Evolutionary conservation across 176 grass and related monocot genomes (phyloP).

Genomic region (Cenchrus purpureus): DNA sequence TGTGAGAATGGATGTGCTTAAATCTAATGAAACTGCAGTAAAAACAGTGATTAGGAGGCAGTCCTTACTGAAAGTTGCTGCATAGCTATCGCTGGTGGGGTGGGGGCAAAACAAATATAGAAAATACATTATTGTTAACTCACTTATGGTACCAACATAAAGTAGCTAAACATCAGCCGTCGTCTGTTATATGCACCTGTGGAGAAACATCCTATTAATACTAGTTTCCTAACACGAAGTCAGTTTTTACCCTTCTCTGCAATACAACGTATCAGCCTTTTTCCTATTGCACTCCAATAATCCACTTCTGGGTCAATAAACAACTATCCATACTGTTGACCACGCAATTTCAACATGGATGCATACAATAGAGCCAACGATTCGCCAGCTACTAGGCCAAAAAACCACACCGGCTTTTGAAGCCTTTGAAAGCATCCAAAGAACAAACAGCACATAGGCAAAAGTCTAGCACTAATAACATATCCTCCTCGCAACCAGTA

Average conservation of each 20-base stretch:
- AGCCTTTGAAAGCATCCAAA: not conserved
- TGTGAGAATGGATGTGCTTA: not conserved
- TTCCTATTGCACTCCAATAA: too few species aligned
- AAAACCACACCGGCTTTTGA: too few species aligned
- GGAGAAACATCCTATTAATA: not conserved
- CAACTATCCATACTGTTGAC: too few species aligned
- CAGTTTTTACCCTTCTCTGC: too few species aligned
- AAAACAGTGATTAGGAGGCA: not conserved
- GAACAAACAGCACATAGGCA: not conserved
- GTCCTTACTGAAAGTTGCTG: conserved; percentile 2
- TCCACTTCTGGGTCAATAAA: too few species aligned
- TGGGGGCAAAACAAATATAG: not conserved
- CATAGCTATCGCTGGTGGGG: not conserved
- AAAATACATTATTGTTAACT: not conserved
- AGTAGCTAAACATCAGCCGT: not conserved
- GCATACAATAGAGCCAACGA: not conserved
- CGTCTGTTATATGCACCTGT: not conserved
- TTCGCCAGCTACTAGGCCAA: not conserved
- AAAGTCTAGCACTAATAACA: not conserved
- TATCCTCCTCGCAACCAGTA: not conserved
- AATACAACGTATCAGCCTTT: too few species aligned
- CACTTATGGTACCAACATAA: not conserved
- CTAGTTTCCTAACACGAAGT: not conserved
- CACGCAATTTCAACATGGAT: not conserved
- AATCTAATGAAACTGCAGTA: not conserved